These are phyloP conservation scores for Albifimbria verrucaria DNA, from an alignment of 2,329 filamentous ascomycete species.

Conservation along the genomic window DNA sequence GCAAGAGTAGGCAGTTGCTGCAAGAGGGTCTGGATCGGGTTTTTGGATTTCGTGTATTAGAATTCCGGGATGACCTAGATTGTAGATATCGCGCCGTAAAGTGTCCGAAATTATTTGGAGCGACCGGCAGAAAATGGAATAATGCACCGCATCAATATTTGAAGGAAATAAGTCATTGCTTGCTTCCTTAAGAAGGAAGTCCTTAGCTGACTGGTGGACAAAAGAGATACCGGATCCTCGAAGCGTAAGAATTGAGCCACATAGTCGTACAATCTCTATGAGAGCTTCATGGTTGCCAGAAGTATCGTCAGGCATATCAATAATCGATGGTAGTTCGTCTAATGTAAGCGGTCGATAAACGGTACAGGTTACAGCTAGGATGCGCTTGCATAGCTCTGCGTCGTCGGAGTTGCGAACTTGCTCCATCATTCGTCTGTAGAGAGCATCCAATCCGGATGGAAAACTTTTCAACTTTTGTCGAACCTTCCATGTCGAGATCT, in stretches of 20 bases:
- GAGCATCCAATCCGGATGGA: slow-evolving; percentile 27
- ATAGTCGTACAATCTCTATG: slow-evolving; percentile 25
- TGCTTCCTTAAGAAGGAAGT: slow-evolving; percentile 16
- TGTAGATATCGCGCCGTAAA: slow-evolving; percentile 32
- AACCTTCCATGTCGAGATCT: slow-evolving; percentile 7
- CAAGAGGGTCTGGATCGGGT: slow-evolving; percentile 12
- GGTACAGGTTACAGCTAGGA: slow-evolving; percentile 27
- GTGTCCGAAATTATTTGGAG: slow-evolving; percentile 23
- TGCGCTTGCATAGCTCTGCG: slow-evolving; percentile 22
- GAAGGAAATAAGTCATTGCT: not conserved
- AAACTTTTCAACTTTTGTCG: slow-evolving; percentile 17
- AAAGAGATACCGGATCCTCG: too few species aligned
- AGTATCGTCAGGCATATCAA: too few species aligned
- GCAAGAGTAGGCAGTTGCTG: slow-evolving; percentile 13
- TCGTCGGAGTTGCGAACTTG: slow-evolving; percentile 23
- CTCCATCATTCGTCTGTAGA: slow-evolving; percentile 36
- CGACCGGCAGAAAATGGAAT: slow-evolving; percentile 29
- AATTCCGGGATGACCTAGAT: slow-evolving; percentile 13
- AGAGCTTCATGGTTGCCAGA: slow-evolving; percentile 11
- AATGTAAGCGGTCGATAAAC: slow-evolving; percentile 33
- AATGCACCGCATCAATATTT: slow-evolving; percentile 13
- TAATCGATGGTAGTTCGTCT: slow-evolving; percentile 25
- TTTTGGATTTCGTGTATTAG: slow-evolving; percentile 3
- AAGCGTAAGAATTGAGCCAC: slow-evolving; percentile 7
- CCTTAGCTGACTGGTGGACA: slow-evolving; percentile 40